Evolutionary conservation across 148 eudicot genomes (phyloP).

Genomic region (Cornus florida): DNA sequence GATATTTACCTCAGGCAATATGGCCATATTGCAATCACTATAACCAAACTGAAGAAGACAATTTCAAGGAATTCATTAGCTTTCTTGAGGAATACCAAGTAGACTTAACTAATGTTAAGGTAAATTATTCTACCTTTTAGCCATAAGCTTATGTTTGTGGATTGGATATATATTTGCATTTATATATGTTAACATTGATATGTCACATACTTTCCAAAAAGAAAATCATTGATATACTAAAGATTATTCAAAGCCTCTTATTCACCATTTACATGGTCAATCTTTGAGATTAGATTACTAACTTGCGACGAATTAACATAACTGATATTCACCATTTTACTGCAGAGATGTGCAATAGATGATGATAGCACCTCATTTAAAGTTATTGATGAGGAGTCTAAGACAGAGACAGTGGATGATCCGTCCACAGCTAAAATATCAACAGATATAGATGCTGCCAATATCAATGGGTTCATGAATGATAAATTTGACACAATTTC

Average conservation of each 20-base stretch:
- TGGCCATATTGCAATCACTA: conserved; percentile 97
- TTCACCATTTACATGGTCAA: too few relatives aligned
- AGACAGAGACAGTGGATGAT: conserved; percentile 1
- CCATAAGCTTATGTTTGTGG: too few relatives aligned
- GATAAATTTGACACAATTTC: background rate
- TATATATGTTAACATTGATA: background rate
- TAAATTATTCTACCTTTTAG: conserved; percentile 26
- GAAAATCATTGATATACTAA: background rate
- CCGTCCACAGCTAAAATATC: background rate
- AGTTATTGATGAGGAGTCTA: background rate
- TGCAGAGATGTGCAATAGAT: conserved; percentile 21
- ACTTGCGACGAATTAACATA: background rate
- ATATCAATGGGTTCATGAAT: background rate
- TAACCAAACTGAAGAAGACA: conserved; percentile 87
- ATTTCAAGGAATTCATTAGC: conserved; percentile 75
- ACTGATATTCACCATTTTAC: conserved; percentile 5
- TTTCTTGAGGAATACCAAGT: conserved; percentile 75
- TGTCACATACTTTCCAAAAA: too few relatives aligned
- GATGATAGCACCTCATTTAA: conserved; percentile 17
- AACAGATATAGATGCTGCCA: background rate
- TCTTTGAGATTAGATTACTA: background rate
- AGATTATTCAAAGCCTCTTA: background rate
- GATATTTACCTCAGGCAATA: conserved; percentile 49
- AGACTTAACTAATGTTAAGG: conserved; percentile 76
- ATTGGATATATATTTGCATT: background rate